These are phyloP conservation scores for Retiboletus flavoniger DNA, from an alignment of 1,284 basidiomycete genomes.

Conservation along the genomic window DNA sequence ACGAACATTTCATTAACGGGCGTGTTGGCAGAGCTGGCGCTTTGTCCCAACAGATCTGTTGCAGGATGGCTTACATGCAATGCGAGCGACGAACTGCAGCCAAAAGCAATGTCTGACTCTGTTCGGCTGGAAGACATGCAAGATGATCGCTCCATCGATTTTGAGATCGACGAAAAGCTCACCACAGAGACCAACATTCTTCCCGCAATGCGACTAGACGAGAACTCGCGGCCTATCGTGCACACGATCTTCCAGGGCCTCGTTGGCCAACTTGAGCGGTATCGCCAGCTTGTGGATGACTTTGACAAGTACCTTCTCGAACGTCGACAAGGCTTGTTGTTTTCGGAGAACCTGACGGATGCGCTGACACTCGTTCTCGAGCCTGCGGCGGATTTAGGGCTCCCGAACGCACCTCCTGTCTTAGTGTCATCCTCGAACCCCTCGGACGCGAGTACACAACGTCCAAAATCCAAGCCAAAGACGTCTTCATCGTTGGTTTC, in stretches of 20 bases:
- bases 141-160: slow-evolving; percentile 80
- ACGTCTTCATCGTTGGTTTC: slow-evolving; percentile 67
- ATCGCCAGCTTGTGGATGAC: slow-evolving; percentile 68
- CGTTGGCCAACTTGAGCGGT: slow-evolving; percentile 75
- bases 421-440: slow-evolving; percentile 24
- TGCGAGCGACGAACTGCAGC: slow-evolving; percentile 38
- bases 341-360: slow-evolving; percentile 91
- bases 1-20: slow-evolving; percentile 89
- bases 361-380: slow-evolving; percentile 77
- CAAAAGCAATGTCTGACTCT: slow-evolving; percentile 23
- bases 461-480: slow-evolving; percentile 55
- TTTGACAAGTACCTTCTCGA: slow-evolving; percentile 88
- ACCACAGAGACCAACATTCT: slow-evolving; percentile 55
- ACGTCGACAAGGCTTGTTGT: slow-evolving; percentile 85
- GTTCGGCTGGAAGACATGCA: slow-evolving; percentile 40
- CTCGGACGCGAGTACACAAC: slow-evolving; percentile 30
- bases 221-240: slow-evolving; percentile 71
- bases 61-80: slow-evolving; percentile 84
- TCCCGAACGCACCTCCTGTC: slow-evolving; percentile 19
- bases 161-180: slow-evolving; percentile 64
- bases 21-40: slow-evolving; percentile 72
- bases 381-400: slow-evolving; percentile 45
- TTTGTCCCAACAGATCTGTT: slow-evolving; percentile 82
- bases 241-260: slow-evolving; percentile 78
- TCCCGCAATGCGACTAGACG: slow-evolving; percentile 66